Evolutionary conservation across 1,139 yeast genomes (phyloP), one percentile per base, ranked within the genome.

Genomic region (Hemisphaericaspora xylofermentans): DNA sequence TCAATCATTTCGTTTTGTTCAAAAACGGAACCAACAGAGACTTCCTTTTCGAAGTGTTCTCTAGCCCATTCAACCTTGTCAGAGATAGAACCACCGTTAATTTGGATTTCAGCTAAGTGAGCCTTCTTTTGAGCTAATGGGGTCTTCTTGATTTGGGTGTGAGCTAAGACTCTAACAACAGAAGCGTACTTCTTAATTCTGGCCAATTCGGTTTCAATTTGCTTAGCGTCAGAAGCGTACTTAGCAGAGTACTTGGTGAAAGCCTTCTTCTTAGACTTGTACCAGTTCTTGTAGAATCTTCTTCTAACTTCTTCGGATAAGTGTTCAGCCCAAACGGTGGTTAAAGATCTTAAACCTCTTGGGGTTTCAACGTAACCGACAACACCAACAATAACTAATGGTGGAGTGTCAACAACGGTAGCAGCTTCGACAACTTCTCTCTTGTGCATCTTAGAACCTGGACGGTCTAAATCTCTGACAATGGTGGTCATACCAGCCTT

Each of bases 251-350:
- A 93, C 81, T 93, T 89, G 88, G 98, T 88, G 94, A 93, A 93
- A 67, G 98, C 98, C 94, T 91, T 91, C 96, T 93, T 93, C 94
- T 93, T 93, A 61, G 96, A 86, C 84, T 89, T 91, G 96, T 86
- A 93, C 98, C 98, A 93, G 96, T 91, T 93, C 88, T 91, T 93
- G 96, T 93, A 93, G 96, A 93, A 93, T 82, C 98, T 88, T 85
- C 98, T 88, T 88, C 86, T 93, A 76, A 93, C 83, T 78, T 93
- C 98, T 73, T 93, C 98, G 64, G 96, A 87, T 73, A 93, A 84
- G 80, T 93, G 98, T 83, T 93, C 98, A 66, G 98, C 98, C 98
- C 98, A 93, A 71, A 93, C 98, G 68, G 98, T 93, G 74, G 98
- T 88, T 76, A 93, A 85, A 56, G 98, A 88, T 81, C 98, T 89